Evolutionary conservation across 1,284 basidiomycete genomes (phyloP).

Genomic region (Inonotus obliquus): DNA sequence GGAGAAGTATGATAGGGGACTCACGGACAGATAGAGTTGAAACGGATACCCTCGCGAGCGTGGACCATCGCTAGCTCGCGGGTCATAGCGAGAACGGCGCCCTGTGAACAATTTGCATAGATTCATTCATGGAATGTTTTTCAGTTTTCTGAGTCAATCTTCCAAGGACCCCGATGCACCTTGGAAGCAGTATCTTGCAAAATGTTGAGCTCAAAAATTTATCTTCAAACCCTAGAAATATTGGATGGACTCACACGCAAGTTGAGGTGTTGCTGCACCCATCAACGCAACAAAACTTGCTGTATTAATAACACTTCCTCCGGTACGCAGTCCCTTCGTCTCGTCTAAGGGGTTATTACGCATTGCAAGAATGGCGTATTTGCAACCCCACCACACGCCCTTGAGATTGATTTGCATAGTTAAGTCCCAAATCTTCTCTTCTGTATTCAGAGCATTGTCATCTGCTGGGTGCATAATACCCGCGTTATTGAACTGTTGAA

Average conservation of each 20-base stretch:
- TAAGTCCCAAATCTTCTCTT: conserved; percentile 93
- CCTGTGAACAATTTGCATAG: conserved; percentile 41
- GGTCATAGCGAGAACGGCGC: conserved; percentile 96
- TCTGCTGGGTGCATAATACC: conserved; percentile 95
- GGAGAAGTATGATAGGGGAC: conserved; percentile 29
- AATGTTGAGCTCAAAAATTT: conserved; percentile 9
- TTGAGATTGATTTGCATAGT: conserved; percentile 95
- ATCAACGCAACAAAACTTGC: conserved; percentile 92
- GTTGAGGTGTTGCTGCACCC: conserved; percentile 93
- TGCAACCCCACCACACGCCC: conserved; percentile 98
- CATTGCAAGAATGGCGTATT: conserved; percentile 96
- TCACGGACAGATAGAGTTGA: conserved; percentile 95
- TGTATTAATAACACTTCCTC: conserved; percentile 96
- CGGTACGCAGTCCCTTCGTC: conserved; percentile 72
- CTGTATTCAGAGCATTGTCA: conserved; percentile 92
- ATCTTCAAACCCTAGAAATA: neutral
- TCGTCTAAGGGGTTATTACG: conserved; percentile 82
- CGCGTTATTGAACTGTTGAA: conserved; percentile 80
- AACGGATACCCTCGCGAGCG: conserved; percentile 89
- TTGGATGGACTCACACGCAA: conserved; percentile 70
- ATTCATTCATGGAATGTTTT: conserved; percentile 1
- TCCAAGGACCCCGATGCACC: conserved; percentile 33
- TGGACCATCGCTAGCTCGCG: conserved; percentile 97
- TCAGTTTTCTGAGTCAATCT: neutral
- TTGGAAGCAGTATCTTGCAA: conserved; percentile 78